Base-by-base conservation (phyloP, 768 basidiomycete species). In the Russula brevipes region DNA sequence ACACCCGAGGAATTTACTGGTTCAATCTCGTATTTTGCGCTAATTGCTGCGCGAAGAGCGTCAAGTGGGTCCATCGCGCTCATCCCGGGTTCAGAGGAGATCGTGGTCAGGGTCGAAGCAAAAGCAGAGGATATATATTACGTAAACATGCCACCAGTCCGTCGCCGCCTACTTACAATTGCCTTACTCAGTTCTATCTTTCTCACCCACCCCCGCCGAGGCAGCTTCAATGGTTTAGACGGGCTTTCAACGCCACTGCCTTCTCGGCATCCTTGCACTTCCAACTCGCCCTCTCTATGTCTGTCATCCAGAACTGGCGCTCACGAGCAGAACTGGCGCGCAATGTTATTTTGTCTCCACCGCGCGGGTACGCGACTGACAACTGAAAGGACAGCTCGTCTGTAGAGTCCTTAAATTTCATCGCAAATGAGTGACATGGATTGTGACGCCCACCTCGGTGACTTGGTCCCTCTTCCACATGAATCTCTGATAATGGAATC, bases 301-400 rank as follows among this genome's bases (percentile, higher is more conserved):
- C 76, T 10, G 76, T 73, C 65, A 76, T 74, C 83, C 83, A 85
- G 1, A 70, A 65, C 66, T 83, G 80, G 60, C 86, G 84, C 45
- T 90, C 87, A 5, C 85, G 78, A 0, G 78, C 74, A 24, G 81
- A 86, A 4, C 75, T 70, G 0, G 87, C 85, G 46, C 82, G 81
- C 57, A 92, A 73, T 17, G 75, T 74, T 49, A 94, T 81, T 5
- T 79, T 79, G 61, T 92, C 88, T 1, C 89, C 90, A 39, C 89
- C 89, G 52, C 88, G 81, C 42, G 85, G 85, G 72, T 88, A 89
- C 2, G 85, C 79, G 59, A 89, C 74, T 14, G 79, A 77, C 12
- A 94, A 73, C 59, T 84, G 81, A 77, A 95, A 86, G 4, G 80
- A 72, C n/a, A 79, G 69, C 70, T 90, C 85, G 67, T 92, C 91